phyloP scores from a whole-genome alignment of 2,329 filamentous ascomycete genomes.

The Paraphoma chrysanthemicola region DNA sequence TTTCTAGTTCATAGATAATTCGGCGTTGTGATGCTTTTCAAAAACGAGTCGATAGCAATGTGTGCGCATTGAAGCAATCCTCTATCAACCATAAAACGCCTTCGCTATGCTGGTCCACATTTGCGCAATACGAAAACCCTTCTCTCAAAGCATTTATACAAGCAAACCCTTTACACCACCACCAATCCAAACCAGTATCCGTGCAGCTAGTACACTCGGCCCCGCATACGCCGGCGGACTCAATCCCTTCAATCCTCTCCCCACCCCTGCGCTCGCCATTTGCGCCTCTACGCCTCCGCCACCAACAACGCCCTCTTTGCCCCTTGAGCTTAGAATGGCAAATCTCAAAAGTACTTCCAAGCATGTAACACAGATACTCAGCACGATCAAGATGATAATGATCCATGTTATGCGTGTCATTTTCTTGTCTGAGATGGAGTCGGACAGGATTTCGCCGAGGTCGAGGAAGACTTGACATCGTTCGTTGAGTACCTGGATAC shows the following conservation, averaged over 20 bases:
- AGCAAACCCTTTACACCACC: slow-evolving; percentile 20
- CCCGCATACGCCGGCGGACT: slow-evolving; percentile 29
- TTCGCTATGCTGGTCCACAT: not conserved
- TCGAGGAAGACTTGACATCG: slow-evolving; percentile 96
- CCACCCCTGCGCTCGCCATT: not conserved
- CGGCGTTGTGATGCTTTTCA: no score
- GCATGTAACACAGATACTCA: slow-evolving; percentile 90
- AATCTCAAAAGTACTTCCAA: slow-evolving; percentile 90
- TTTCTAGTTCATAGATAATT: no score
- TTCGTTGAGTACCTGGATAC: slow-evolving; percentile 96
- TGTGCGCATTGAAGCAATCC: not conserved
- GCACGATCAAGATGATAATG: slow-evolving; percentile 88
- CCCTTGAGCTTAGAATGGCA: slow-evolving; percentile 41
- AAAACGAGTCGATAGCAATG: no score
- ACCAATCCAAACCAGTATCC: slow-evolving; percentile 31
- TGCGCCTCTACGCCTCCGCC: not conserved
- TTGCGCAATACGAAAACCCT: slow-evolving; percentile 7
- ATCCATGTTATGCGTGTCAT: slow-evolving; percentile 99
- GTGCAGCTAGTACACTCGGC: slow-evolving; percentile 33
- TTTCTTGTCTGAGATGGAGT: slow-evolving; percentile 90
- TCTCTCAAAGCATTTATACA: no score
- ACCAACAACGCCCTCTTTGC: slow-evolving; percentile 17
- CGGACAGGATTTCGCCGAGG: slow-evolving; percentile 90
- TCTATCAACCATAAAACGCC: not conserved
- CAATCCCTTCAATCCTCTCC: slow-evolving; percentile 14